phyloP scores from a whole-genome alignment of 176 grass and related monocot species.

The Eremochloa ophiuroides region DNA sequence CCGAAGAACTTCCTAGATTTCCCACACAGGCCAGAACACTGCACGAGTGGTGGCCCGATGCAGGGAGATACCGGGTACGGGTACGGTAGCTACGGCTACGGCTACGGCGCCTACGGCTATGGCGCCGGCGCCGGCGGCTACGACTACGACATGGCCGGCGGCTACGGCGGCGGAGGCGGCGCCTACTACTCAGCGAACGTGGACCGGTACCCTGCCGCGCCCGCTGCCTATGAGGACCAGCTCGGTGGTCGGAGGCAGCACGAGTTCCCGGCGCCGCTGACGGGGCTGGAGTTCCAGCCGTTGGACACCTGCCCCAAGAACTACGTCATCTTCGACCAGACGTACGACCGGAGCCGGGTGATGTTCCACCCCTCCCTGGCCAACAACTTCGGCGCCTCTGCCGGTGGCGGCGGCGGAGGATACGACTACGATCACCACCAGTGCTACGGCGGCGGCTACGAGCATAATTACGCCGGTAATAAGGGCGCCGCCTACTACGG shows the following conservation, averaged over 20 bases:
- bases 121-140: conserved; percentile 29
- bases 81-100: conserved; percentile 36
- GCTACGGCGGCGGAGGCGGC: conserved; percentile 27
- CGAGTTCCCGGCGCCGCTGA: conserved; percentile 65
- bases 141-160: conserved; percentile 30
- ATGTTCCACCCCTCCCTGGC: conserved; percentile 92
- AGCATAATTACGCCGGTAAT: conserved; percentile 16
- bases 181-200: conserved; percentile 34
- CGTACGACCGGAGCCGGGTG: conserved; percentile 63
- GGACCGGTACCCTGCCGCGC: conserved; percentile 15
- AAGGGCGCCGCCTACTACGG: background rate
- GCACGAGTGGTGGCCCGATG: conserved; percentile 27
- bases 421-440: conserved; percentile 29
- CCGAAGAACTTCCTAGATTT: background rate
- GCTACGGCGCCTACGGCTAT: conserved; percentile 23
- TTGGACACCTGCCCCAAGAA: conserved; percentile 87
- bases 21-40: background rate
- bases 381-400: conserved; percentile 51
- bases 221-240: conserved; percentile 51
- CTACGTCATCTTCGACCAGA: conserved; percentile 97
- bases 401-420: background rate
- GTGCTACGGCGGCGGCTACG: background rate
- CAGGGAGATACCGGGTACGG: conserved; percentile 60
- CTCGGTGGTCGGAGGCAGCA: conserved; percentile 48
- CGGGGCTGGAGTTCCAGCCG: conserved; percentile 76